Evolutionary conservation across 1,284 basidiomycete species (phyloP).

Genomic region (Melampsora occidentalis): DNA sequence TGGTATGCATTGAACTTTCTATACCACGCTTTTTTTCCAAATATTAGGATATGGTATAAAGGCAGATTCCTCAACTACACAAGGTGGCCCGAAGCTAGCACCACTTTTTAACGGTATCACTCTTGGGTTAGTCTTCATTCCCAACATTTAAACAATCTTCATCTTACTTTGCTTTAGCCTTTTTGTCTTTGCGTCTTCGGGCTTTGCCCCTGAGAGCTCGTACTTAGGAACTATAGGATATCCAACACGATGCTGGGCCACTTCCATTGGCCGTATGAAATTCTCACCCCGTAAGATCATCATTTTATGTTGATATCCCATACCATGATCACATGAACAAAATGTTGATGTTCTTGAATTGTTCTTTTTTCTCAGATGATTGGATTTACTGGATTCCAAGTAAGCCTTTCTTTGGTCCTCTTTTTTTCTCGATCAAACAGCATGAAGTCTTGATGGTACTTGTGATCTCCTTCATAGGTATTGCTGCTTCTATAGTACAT

Average conservation of each 20-base stretch:
- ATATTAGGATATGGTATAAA: neutral
- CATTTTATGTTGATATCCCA: neutral
- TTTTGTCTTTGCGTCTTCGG: conserved; percentile 21
- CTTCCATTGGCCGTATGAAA: conserved; percentile 6
- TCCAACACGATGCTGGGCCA: conserved; percentile 23
- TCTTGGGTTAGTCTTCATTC: conserved; percentile 11
- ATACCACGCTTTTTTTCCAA: too few relatives aligned
- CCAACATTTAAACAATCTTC: neutral
- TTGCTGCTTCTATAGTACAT: conserved; percentile 10
- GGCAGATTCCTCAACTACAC: neutral
- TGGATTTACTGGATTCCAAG: conserved; percentile 38
- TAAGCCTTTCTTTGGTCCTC: neutral
- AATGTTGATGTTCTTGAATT: neutral
- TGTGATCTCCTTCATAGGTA: neutral
- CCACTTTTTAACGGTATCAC: conserved; percentile 21
- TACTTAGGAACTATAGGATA: conserved; percentile 16
- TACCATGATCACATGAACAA: neutral
- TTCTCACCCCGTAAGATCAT: conserved; percentile 10
- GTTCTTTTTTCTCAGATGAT: conserved; percentile 1
- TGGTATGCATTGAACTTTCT: neutral
- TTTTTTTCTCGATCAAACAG: neutral
- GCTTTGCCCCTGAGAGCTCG: conserved; percentile 3
- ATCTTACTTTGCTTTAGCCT: conserved; percentile 8
- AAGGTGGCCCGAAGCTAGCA: neutral
- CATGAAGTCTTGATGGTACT: neutral